A percentile compares a stretch with the other conserved stretches of the same genome.
These are phyloP conservation scores for Ogataea populi-albae DNA, from an alignment of 805 yeast species.

Conservation along the genomic window DNA sequence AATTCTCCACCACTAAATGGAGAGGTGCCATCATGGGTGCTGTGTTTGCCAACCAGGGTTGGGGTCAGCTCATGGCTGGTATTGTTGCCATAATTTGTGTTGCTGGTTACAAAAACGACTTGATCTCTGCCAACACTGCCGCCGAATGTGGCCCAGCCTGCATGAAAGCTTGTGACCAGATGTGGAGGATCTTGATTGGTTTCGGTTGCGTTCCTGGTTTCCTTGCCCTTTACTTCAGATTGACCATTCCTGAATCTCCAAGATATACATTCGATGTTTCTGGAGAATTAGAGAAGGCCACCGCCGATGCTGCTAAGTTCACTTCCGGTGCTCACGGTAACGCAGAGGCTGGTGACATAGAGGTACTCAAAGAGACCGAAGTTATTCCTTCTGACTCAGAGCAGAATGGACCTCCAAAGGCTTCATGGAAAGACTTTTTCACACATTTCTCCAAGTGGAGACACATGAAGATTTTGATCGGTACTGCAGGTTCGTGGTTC, in stretches of 20 bases:
- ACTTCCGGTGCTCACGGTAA: constrained; percentile 49
- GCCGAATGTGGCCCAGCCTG: constrained; percentile 65
- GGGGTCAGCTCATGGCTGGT: constrained; percentile 91
- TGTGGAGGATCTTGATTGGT: constrained; percentile 92
- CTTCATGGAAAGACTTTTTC: constrained; percentile 71
- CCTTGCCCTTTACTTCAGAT: constrained; percentile 83
- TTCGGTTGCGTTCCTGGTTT: constrained; percentile 88
- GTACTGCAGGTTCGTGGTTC: constrained; percentile 93
- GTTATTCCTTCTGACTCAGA: constrained; percentile 31
- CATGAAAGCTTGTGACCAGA: constrained; percentile 79
- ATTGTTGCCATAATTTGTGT: constrained; percentile 74
- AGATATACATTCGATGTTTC: constrained; percentile 80
- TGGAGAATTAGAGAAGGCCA: constrained; percentile 53
- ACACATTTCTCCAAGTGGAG: constrained; percentile 81
- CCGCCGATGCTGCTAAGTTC: constrained; percentile 54
- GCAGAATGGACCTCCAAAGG: constrained; percentile 66
- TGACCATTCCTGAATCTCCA: constrained; percentile 94
- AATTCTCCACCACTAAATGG: constrained; percentile 92
- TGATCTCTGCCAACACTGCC: constrained; percentile 52
- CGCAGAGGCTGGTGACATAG: constrained; percentile 44
- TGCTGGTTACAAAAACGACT: constrained; percentile 67
- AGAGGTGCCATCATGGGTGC: constrained; percentile 98
- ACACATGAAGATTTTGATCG: constrained; percentile 76
- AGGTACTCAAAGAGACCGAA: constrained; percentile 45
- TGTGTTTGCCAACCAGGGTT: constrained; percentile 94